These are phyloP conservation scores for Ganoderma boninense DNA, from an alignment of 1,284 basidiomycete species.

Conservation along the genomic window DNA sequence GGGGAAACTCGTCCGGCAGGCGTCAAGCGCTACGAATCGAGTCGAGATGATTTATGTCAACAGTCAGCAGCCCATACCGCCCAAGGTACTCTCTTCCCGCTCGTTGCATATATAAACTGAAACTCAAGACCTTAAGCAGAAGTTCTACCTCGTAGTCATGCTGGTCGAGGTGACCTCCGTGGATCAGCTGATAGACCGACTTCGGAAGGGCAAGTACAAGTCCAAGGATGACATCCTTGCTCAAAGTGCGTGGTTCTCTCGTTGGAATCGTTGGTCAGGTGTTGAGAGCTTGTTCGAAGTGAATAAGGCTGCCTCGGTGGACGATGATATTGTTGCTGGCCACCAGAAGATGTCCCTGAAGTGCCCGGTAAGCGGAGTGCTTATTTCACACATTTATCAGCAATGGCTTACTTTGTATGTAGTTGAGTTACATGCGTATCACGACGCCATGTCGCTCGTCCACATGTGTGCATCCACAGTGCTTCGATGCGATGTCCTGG, in stretches of 20 bases:
- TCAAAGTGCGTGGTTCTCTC: conserved; percentile 60
- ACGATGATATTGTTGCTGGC: conserved; percentile 91
- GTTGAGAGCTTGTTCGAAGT: conserved; percentile 53
- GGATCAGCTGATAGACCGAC: conserved; percentile 68
- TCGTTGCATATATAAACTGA: background rate
- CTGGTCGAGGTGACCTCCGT: conserved; percentile 81
- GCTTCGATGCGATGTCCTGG: conserved; percentile 97
- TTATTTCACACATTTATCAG: background rate
- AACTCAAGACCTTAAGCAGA: conserved; percentile 54
- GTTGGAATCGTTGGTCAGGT: background rate
- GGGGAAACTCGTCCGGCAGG: conserved; percentile 63
- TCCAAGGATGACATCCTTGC: conserved; percentile 72
- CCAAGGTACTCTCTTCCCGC: conserved; percentile 59
- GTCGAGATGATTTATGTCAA: conserved; percentile 93
- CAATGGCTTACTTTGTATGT: conserved; percentile 18
- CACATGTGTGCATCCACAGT: conserved; percentile 91
- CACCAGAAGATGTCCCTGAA: conserved; percentile 90
- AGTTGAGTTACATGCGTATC: conserved; percentile 93
- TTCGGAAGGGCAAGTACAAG: conserved; percentile 73
- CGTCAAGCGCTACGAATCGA: conserved; percentile 61
- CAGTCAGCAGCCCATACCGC: conserved; percentile 76
- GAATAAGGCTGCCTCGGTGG: conserved; percentile 63
- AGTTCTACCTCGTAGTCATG: conserved; percentile 87
- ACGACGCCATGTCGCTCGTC: conserved; percentile 86
- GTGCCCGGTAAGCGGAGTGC: conserved; percentile 77